phyloP scores from a whole-genome alignment of 1,284 basidiomycete species.

The Pholiota adiposa region DNA sequence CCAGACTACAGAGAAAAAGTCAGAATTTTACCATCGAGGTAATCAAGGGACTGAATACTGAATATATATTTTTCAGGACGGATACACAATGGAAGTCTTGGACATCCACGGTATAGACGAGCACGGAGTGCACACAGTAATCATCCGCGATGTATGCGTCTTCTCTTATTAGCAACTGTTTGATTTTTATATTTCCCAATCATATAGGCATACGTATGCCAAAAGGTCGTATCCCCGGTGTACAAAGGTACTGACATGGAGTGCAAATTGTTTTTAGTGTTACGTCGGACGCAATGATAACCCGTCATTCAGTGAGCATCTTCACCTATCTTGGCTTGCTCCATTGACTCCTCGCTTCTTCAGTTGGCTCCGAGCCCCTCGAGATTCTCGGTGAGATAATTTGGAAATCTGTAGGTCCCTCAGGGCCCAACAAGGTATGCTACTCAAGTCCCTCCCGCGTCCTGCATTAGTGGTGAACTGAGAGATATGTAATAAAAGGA shows the following conservation, averaged over 20 bases:
- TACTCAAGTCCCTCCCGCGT: not conserved
- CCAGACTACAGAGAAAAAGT: slow-evolving; percentile 85
- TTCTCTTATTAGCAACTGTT: not conserved
- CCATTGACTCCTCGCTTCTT: not conserved
- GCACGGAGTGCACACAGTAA: slow-evolving; percentile 52
- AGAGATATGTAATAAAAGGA: not conserved
- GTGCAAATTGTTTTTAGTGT: slow-evolving; percentile 48
- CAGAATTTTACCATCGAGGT: too few species aligned
- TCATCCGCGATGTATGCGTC: slow-evolving; percentile 54
- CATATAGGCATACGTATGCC: slow-evolving; percentile 38
- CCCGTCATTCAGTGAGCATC: slow-evolving; percentile 69
- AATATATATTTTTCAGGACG: slow-evolving; percentile 56
- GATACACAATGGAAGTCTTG: slow-evolving; percentile 72
- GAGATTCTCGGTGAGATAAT: slow-evolving; percentile 70
- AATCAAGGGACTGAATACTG: too few species aligned
- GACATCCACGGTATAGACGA: slow-evolving; percentile 62
- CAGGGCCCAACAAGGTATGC: slow-evolving; percentile 79
- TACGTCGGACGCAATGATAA: slow-evolving; percentile 83
- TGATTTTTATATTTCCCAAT: not conserved
- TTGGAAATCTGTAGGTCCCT: slow-evolving; percentile 78
- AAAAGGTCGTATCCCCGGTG: not conserved
- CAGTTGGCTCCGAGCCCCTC: slow-evolving; percentile 81
- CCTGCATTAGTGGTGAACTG: too few species aligned
- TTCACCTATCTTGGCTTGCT: not conserved
- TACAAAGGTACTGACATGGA: too few species aligned